phyloP scores from a whole-genome alignment of 164 flowering plant species.

The Annona cherimola region DNA sequence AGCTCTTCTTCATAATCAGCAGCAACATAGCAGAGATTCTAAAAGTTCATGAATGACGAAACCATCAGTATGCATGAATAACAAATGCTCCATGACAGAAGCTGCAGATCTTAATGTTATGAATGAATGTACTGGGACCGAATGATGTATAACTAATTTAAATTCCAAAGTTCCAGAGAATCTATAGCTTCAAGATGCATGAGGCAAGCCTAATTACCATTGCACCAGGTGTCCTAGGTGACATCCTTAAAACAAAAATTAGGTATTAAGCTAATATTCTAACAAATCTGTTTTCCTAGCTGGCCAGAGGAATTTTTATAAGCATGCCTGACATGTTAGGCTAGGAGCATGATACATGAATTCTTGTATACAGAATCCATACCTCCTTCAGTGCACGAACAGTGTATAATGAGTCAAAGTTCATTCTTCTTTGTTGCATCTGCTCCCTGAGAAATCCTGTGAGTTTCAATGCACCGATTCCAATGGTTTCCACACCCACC shows the following conservation, averaged over 20 bases:
- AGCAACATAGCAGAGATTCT: slow-evolving; percentile 94
- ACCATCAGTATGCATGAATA: slow-evolving; percentile 7
- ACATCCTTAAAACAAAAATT: too few relatives aligned
- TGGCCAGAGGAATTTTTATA: background rate
- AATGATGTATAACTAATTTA: background rate
- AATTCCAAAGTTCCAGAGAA: background rate
- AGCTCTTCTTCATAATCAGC: slow-evolving; percentile 80
- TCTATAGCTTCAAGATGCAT: background rate
- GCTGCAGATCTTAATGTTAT: background rate
- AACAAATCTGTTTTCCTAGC: background rate
- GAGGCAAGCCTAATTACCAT: background rate
- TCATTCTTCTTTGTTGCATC: slow-evolving; percentile 68
- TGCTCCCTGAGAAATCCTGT: slow-evolving; percentile 73
- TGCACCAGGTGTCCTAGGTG: background rate
- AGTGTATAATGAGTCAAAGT: slow-evolving; percentile 75
- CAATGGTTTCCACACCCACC: slow-evolving; percentile 81
- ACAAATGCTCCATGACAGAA: background rate
- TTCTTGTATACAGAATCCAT: slow-evolving; percentile 5
- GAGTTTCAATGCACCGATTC: slow-evolving; percentile 80
- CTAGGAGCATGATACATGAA: background rate
- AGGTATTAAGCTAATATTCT: background rate
- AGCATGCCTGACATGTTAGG: background rate
- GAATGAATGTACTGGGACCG: background rate
- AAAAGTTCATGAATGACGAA: slow-evolving; percentile 19
- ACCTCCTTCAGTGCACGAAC: slow-evolving; percentile 96